Conservation (phyloP, 768 basidiomycete genomes). For the Kwoniella pini region DNA sequence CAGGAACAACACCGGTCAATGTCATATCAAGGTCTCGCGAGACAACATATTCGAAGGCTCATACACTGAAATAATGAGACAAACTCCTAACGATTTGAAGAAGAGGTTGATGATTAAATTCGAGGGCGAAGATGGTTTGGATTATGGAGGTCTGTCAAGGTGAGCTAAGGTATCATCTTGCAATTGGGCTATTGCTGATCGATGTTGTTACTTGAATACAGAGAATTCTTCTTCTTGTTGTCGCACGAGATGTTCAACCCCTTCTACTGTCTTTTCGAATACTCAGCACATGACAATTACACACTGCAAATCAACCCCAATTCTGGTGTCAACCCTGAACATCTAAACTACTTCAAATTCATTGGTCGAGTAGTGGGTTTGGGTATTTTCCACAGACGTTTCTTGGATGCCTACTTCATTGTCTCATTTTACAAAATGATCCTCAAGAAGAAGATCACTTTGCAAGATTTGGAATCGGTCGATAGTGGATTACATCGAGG, state of each 20-base stretch:
- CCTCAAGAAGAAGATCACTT: conserved; percentile 90
- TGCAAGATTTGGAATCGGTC: conserved; percentile 92
- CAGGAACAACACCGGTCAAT: conserved; percentile 96
- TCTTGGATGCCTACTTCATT: conserved; percentile 99
- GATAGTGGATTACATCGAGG: conserved; percentile 93
- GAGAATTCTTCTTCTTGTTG: conserved; percentile 99
- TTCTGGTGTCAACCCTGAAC: conserved; percentile 97
- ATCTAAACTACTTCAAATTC: conserved; percentile 99
- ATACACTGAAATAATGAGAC: conserved; percentile 97
- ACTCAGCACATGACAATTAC: conserved; percentile 99
- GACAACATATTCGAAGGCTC: conserved; percentile 99
- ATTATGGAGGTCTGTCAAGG: conserved; percentile 98
- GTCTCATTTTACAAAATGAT: conserved; percentile 99
- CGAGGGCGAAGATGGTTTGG: conserved; percentile 96
- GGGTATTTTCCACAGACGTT: conserved; percentile 98
- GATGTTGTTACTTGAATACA: no score
- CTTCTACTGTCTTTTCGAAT: conserved; percentile 99
- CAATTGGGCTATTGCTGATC: no score
- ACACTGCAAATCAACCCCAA: conserved; percentile 99
- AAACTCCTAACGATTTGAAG: conserved; percentile 97
- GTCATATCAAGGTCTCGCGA: conserved; percentile 96
- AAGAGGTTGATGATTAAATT: conserved; percentile 99
- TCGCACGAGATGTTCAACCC: conserved; percentile 99
- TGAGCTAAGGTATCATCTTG: conserved; percentile 53
- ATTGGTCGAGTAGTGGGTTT: conserved; percentile 93